Percentiles rank a stretch among this genome's conserved stretches.
Conservation (phyloP, 192 early-diverging fungal genomes). For the Chytriomyces hyalinus region DNA sequence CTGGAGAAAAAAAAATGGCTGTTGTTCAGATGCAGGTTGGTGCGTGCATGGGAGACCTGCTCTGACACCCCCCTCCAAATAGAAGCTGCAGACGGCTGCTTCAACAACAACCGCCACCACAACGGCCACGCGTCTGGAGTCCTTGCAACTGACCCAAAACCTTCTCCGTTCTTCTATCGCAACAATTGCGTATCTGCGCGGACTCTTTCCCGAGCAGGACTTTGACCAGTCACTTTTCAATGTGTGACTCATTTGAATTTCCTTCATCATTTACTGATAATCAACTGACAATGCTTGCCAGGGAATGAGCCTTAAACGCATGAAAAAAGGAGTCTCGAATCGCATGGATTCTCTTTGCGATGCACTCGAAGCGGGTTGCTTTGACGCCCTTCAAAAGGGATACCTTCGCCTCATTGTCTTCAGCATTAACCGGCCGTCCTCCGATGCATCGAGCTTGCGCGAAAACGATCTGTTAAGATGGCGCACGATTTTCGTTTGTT, state of each 20-base stretch:
- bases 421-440: not conserved
- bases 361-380: constrained; percentile 10
- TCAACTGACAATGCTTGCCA: not conserved
- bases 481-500: too few species aligned
- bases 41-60: too few species aligned
- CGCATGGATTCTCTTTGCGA: constrained; percentile 2
- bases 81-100: not conserved
- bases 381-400: constrained; percentile 19
- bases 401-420: constrained; percentile 16
- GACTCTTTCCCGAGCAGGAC: constrained; percentile 12
- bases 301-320: constrained; percentile 17
- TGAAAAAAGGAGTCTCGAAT: not conserved
- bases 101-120: not conserved
- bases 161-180: constrained; percentile 10
- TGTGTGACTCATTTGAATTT: not conserved
- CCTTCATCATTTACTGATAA: not conserved
- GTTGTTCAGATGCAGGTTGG: too few species aligned
- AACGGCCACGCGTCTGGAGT: constrained; percentile 5
- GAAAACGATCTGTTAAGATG: not conserved
- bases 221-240: constrained; percentile 13
- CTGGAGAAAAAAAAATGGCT: too few species aligned
- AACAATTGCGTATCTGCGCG: constrained; percentile 24
- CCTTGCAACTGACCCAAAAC: constrained; percentile 23
- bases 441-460: not conserved
- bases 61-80: too few species aligned